Conservation (phyloP, 179 eudicot species). For the Sideroxylon spinosum region DNA sequence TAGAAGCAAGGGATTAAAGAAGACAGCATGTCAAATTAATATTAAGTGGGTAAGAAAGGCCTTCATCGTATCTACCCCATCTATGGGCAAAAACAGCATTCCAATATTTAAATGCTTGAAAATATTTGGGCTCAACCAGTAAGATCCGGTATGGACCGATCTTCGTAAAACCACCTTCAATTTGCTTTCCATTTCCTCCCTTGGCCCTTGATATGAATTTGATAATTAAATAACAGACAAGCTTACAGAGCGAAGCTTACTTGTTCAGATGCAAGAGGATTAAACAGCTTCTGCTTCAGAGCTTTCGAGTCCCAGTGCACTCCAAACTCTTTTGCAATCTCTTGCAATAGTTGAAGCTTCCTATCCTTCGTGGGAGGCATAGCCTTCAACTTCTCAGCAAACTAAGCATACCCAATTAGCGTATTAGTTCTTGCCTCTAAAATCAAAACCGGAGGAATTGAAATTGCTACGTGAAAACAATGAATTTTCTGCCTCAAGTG, state of each 20-base stretch:
- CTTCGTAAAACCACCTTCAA: too few species aligned
- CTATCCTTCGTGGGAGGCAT: conserved; percentile 49
- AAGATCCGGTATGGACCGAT: too few species aligned
- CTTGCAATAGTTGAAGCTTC: conserved; percentile 69
- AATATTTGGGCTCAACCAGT: too few species aligned
- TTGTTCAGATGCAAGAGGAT: conserved; percentile 22
- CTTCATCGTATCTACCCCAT: too few species aligned
- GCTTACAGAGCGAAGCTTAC: conserved; percentile 21
- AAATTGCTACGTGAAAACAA: not conserved
- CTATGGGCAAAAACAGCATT: too few species aligned
- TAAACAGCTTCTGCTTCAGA: conserved; percentile 48
- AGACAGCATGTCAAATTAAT: too few species aligned
- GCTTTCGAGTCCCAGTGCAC: conserved; percentile 55
- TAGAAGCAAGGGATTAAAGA: too few species aligned
- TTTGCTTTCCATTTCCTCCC: not conserved
- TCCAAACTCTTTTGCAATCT: conserved; percentile 56
- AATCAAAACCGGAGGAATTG: too few species aligned
- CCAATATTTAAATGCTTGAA: too few species aligned
- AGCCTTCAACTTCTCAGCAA: conserved; percentile 51
- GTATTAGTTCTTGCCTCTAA: conserved; percentile 3
- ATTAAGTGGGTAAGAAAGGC: too few species aligned
- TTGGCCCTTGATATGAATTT: not conserved
- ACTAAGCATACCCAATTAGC: conserved; percentile 33
- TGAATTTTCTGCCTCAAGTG: not conserved
- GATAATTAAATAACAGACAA: not conserved